A percentile compares a stretch with the other conserved stretches of the same genome.
Conservation (phyloP, 2,329 filamentous ascomycete genomes). For the Rachicladosporium sp. region DNA sequence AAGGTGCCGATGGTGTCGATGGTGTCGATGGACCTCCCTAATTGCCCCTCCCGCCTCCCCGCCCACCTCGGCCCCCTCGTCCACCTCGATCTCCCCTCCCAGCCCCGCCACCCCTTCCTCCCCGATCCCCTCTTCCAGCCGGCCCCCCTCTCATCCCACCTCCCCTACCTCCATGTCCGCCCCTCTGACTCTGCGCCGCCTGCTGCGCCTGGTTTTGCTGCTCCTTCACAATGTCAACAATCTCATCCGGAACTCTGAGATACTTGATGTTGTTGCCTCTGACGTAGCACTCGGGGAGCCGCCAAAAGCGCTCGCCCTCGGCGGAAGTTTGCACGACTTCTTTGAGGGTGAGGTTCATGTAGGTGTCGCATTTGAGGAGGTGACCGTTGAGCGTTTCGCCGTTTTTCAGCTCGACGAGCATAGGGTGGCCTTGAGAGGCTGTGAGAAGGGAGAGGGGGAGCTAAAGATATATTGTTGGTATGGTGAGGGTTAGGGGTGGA, state of each 20-base stretch:
- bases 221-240: slow-evolving; percentile 87
- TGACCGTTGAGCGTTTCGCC: slow-evolving; percentile 96
- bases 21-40: slow-evolving; percentile 11
- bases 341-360: slow-evolving; percentile 98
- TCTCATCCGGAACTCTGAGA: slow-evolving; percentile 88
- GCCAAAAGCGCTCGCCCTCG: slow-evolving; percentile 87
- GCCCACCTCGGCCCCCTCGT: slow-evolving; percentile 12
- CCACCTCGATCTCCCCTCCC: slow-evolving; percentile 16
- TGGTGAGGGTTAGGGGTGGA: slow-evolving; percentile 8
- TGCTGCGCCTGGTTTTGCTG: slow-evolving; percentile 57
- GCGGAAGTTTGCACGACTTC: slow-evolving; percentile 95
- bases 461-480: slow-evolving; percentile 24
- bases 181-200: slow-evolving; percentile 31
- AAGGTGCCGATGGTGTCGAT: no score
- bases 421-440: slow-evolving; percentile 92
- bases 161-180: slow-evolving; percentile 30
- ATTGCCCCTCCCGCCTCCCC: slow-evolving; percentile 6
- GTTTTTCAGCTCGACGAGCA: slow-evolving; percentile 95
- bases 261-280: slow-evolving; percentile 99
- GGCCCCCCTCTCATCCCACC: slow-evolving; percentile 1
- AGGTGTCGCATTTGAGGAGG: slow-evolving; percentile 92
- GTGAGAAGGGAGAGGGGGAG: slow-evolving; percentile 70
- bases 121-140: slow-evolving; percentile 1
- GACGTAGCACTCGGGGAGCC: slow-evolving; percentile 87
- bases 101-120: slow-evolving; percentile 14